A percentile compares a stretch with the other conserved stretches of the same genome.
Conservation (phyloP, 2,329 filamentous ascomycete species). For the Penicillium sp. region DNA sequence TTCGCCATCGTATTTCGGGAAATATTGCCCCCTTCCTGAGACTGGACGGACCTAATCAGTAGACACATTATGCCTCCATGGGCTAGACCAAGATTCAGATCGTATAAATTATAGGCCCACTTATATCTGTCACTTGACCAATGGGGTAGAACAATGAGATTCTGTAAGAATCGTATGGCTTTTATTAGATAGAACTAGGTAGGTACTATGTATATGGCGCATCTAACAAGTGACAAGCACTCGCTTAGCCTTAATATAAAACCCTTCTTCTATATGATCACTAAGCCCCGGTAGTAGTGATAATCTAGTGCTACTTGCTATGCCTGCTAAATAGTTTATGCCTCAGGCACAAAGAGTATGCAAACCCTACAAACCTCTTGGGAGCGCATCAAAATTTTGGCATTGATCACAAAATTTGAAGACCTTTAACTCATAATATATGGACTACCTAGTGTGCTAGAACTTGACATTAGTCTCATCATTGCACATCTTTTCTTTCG, state of each 20-base stretch:
- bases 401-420: constrained; percentile 10
- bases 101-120: not conserved
- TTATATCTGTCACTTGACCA: not conserved
- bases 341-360: constrained; percentile 11
- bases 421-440: constrained; percentile 7
- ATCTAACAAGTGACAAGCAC: not conserved
- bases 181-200: constrained; percentile 1
- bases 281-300: not conserved
- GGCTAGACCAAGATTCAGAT: constrained; percentile 1
- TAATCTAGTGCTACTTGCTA: constrained; percentile 1
- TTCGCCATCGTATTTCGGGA: constrained; percentile 1
- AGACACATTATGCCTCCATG: constrained; percentile 1
- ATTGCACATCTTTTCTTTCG: constrained; percentile 4
- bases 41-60: constrained; percentile 1
- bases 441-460: constrained; percentile 9
- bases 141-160: not conserved
- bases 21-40: constrained; percentile 1
- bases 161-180: not conserved
- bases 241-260: not conserved
- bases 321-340: not conserved
- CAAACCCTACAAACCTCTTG: constrained; percentile 10
- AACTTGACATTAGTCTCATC: constrained; percentile 4
- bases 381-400: constrained; percentile 4
- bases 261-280: not conserved
- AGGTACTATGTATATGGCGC: no score